A percentile compares a stretch with the other conserved stretches of the same genome.
Evolutionary conservation across 2,329 filamentous ascomycete genomes (phyloP).

Genomic region (Aspergillus sergii): DNA sequence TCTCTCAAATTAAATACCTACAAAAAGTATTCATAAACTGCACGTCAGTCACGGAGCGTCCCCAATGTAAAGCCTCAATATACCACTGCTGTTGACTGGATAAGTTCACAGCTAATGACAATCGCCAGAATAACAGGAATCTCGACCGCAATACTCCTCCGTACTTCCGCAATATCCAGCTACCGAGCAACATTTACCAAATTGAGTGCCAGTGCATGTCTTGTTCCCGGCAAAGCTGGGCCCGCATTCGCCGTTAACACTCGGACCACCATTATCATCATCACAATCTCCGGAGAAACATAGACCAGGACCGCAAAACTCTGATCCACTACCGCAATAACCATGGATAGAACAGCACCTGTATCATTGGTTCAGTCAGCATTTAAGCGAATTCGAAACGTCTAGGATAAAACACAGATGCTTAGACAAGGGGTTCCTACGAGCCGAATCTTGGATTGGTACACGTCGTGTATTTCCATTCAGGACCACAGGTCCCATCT

Average conservation of each 20-base stretch:
- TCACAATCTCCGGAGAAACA: conserved; percentile 29
- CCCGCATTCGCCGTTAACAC: conserved; percentile 27
- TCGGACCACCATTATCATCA: conserved; percentile 25
- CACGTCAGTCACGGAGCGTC: background rate
- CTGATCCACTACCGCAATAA: conserved; percentile 22
- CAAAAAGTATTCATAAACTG: background rate
- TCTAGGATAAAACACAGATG: background rate
- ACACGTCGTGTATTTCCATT: conserved; percentile 8
- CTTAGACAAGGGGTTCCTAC: conserved; percentile 6
- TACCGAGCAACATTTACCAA: conserved; percentile 28
- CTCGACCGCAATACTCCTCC: conserved; percentile 24
- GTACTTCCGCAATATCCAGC: conserved; percentile 28
- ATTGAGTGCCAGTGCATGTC: conserved; percentile 31
- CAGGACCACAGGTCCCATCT: conserved; percentile 6
- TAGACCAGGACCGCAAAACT: conserved; percentile 27
- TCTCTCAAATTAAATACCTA: background rate
- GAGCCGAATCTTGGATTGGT: conserved; percentile 10
- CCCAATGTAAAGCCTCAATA: background rate
- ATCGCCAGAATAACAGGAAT: conserved; percentile 28
- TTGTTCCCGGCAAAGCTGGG: conserved; percentile 31
- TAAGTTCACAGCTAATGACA: background rate
- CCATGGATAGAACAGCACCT: conserved; percentile 18
- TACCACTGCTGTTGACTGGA: background rate
- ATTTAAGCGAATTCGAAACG: background rate
- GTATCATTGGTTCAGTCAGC: background rate